phyloP scores from a whole-genome alignment of 768 basidiomycete species.

The Podaxis sp. region DNA sequence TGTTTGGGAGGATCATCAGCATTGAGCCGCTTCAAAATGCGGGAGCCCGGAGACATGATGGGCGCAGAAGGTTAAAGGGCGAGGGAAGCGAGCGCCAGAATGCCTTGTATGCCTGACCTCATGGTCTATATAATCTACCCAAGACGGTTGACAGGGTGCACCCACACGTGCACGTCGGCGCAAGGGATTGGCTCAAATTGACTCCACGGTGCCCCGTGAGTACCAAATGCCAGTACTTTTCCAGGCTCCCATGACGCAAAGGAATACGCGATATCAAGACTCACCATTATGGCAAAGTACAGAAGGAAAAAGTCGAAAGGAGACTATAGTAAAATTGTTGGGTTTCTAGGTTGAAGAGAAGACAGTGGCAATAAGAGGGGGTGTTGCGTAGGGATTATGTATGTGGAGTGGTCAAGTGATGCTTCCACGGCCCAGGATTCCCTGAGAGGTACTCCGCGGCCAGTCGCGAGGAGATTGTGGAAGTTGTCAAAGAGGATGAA shows the following conservation, averaged over 20 bases:
- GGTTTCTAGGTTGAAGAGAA: not conserved
- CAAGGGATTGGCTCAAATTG: slow-evolving; percentile 11
- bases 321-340: not conserved
- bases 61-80: slow-evolving; percentile 9
- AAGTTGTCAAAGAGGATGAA: not conserved
- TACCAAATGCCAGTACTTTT: not conserved
- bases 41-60: slow-evolving; percentile 18
- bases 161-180: slow-evolving; percentile 3
- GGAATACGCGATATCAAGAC: not conserved
- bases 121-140: slow-evolving; percentile 21
- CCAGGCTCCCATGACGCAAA: slow-evolving; percentile 5
- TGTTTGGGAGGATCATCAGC: slow-evolving; percentile 27
- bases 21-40: slow-evolving; percentile 15
- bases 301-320: not conserved
- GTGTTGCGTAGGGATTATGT: not conserved
- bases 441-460: not conserved
- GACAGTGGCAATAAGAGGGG: not conserved
- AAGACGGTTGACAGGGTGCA: slow-evolving; percentile 18
- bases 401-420: not conserved
- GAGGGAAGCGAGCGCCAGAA: slow-evolving; percentile 16
- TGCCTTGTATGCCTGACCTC: slow-evolving; percentile 21
- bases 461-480: not conserved
- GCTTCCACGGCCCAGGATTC: slow-evolving; percentile 7
- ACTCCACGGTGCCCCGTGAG: slow-evolving; percentile 11
- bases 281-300: not conserved